Base-by-base conservation (phyloP, 2,329 filamentous ascomycete genomes). In the Cadophora luteo-olivacea region DNA sequence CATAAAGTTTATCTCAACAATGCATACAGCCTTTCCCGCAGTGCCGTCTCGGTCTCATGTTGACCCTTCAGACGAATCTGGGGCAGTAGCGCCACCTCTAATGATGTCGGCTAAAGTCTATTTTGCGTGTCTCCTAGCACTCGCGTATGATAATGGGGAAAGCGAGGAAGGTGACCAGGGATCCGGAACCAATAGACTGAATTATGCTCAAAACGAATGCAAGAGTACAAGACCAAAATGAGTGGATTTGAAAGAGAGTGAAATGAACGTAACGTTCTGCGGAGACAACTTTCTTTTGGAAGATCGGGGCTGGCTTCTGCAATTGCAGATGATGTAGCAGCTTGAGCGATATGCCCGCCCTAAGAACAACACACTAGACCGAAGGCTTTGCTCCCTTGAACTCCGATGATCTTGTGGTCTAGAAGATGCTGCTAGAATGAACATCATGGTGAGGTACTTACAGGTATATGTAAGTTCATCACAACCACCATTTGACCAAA, bases 51-150 rank as follows among this genome's bases (percentile, higher is more conserved):
- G n/a, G 63, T 65, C 63, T 65, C 63, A 65, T 48, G 14, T 58
- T 58, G 25, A 65, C 41, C 29, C 33, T 65, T 65, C 63, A 65
- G 63, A 65, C 52, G 63, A 41, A 65, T 65, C 63, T 65, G 63
- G 63, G 25, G 63, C 63, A 65, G 6, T 65, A 58, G 63, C 52
- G 36, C 49, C 36, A 45, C 60, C 63, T 51, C 49, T 25, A 32
- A 54, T 6, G 19, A 22, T 22, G 45, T 49, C 45, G 19, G 45
- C 22, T 49, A 49, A 49, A 49, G 45, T 49, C n/a, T 49, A 49
- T 22, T 22, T 11, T 49, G n/a, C 45, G 1, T 49, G 4, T 1
- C 45, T 9, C 19, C 19, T 49, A 19, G 45, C 19, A 49, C 45
- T 49, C 19, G 19, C 8, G 19, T 7, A 38, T 38, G 12, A 14